These are phyloP conservation scores for Thermomyces lanuginosus DNA, from an alignment of 2,329 filamentous ascomycete genomes.

Conservation along the genomic window DNA sequence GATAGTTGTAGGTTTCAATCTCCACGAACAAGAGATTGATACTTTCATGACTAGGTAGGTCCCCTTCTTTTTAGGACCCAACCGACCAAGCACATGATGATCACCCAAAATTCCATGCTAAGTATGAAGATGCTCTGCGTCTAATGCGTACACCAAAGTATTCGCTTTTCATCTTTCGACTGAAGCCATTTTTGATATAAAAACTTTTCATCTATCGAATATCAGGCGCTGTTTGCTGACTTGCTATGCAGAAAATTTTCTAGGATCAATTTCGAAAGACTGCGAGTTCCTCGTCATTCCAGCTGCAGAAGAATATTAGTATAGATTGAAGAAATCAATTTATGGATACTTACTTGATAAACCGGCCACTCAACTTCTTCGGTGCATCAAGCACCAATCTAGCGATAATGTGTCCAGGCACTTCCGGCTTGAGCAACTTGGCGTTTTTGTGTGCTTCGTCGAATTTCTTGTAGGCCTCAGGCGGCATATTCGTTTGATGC, in stretches of 20 bases:
- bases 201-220: neutral
- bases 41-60: too few relatives aligned
- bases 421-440: constrained; percentile 60
- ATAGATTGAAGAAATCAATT: constrained; percentile 3
- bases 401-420: constrained; percentile 75
- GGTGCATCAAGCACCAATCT: constrained; percentile 52
- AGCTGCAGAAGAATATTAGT: constrained; percentile 20
- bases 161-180: constrained; percentile 51
- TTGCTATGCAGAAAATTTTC: constrained; percentile 5
- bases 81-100: constrained; percentile 32
- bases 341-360: constrained; percentile 32
- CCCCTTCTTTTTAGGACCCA: constrained; percentile 4
- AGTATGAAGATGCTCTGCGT: constrained; percentile 37
- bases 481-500: constrained; percentile 46
- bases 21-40: too few relatives aligned
- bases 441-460: constrained; percentile 52
- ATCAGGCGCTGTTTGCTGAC: constrained; percentile 9
- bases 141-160: constrained; percentile 40
- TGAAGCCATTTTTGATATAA: constrained; percentile 28
- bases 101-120: constrained; percentile 45
- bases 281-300: constrained; percentile 29
- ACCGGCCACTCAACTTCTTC: constrained; percentile 56
- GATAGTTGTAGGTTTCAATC: too few relatives aligned
- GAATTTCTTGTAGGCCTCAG: constrained; percentile 47
- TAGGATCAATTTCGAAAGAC: constrained; percentile 25